These are phyloP conservation scores for Cinchona pubescens DNA, from an alignment of 257 asterid species.

Conservation along the genomic window DNA sequence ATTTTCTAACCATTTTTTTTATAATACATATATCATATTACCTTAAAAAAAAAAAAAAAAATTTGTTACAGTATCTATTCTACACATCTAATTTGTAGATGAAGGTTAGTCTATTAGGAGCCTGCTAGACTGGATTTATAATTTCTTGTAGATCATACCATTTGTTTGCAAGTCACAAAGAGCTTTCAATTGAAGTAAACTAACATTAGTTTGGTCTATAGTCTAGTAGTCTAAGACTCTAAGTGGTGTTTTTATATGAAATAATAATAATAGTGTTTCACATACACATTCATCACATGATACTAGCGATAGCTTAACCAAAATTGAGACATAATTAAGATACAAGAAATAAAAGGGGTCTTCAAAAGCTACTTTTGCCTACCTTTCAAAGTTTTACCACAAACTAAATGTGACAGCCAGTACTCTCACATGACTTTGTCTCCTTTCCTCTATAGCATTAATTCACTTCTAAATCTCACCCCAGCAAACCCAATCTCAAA, in stretches of 20 bases:
- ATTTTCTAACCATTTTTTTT: too few relatives aligned
- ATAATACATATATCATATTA: too few relatives aligned
- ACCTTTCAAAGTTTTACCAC: constrained; percentile 25
- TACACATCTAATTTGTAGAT: too few relatives aligned
- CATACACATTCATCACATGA: constrained; percentile 25
- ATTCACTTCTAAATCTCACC: constrained; percentile 13
- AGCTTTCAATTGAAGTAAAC: constrained; percentile 19
- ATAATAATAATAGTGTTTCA: background rate
- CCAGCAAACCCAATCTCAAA: background rate
- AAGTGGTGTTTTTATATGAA: background rate
- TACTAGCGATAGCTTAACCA: constrained; percentile 11
- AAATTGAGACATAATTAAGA: constrained; percentile 17
- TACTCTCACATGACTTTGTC: constrained; percentile 38
- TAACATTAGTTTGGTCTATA: background rate
- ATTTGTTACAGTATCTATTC: too few relatives aligned
- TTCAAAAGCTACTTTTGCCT: constrained; percentile 25
- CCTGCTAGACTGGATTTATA: background rate
- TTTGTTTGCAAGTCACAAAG: background rate
- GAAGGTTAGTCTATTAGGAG: background rate
- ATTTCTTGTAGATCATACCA: constrained; percentile 10
- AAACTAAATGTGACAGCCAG: constrained; percentile 22
- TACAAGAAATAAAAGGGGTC: constrained; percentile 2
- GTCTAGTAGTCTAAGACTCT: background rate
- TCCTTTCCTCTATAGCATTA: constrained; percentile 23
- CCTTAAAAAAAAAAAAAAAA: too few relatives aligned